Base-by-base conservation (phyloP, 805 yeast species). In the Candida morakotiae region DNA sequence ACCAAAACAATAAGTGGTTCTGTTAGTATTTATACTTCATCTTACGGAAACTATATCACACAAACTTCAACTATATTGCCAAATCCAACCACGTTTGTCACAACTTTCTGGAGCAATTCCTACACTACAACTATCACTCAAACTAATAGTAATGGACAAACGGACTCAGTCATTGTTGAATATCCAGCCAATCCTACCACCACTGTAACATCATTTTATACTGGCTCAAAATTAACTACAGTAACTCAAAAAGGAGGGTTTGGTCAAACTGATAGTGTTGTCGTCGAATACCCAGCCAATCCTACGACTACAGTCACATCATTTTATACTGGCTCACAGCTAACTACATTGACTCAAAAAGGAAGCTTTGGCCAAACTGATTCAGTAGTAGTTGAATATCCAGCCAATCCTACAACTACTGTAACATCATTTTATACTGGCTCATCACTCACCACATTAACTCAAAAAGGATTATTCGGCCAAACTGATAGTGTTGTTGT, bases 101-200 rank as follows among this genome's bases (percentile, higher is more conserved):
- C 34, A 9, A 20, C 25, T 5, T 31, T 31, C 22, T 31, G 22
- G 17, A 13, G 26, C 5, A 19, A 19, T 8, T 17, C 13, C 4
- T 30, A 30, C 19, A 28, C 27, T 8, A 13, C 21, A 16, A 19
- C 14, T 3, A 8, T 18, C 3, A 30, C 33, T n/a, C 5, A 14
- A 17, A 30, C 24, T 3, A 10, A 5, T 13, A n/a, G 25, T 9
- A 7, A 3, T n/a, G 28, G 16, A 8, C 4, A 40, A 9, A 45
- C 44, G 2, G 29, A 33, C 16, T 16, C 24, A 7, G 37, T 38
- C 5, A 31, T 15, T 9, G 33, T 46, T 18, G 30, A 39, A 26
- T 30, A 39, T 3, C 37, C 43, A 16, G 15, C 20, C 4, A 43
- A 34, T 6, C 50, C 41, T 15, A 36, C 34, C 3, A 19, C 18